Evolutionary conservation across 2,329 filamentous ascomycete species (phyloP).

Genomic region (Verticillium longisporum): DNA sequence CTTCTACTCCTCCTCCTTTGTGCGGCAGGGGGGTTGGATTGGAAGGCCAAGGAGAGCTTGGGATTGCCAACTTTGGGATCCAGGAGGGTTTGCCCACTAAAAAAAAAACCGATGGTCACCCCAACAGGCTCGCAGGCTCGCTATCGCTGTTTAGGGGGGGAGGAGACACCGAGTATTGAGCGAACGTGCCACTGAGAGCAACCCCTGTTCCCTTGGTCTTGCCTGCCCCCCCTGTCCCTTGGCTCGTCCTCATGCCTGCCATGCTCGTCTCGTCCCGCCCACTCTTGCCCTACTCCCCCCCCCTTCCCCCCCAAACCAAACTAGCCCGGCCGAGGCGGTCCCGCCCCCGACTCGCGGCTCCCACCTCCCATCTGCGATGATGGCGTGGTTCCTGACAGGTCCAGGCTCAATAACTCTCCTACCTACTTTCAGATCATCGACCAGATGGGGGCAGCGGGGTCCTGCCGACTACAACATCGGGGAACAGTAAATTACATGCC

Average conservation of each 20-base stretch:
- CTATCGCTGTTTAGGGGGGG: too few species aligned
- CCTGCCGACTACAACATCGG: not conserved
- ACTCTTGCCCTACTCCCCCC: not conserved
- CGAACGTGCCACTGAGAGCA: not conserved
- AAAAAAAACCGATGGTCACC: too few species aligned
- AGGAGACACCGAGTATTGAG: too few species aligned
- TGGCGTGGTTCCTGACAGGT: not conserved
- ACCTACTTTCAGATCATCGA: not conserved
- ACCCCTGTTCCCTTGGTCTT: not conserved
- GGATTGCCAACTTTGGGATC: not conserved
- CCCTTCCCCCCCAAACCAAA: not conserved
- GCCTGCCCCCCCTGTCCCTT: too few species aligned
- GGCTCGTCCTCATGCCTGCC: too few species aligned
- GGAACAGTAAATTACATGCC: not conserved
- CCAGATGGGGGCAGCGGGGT: not conserved
- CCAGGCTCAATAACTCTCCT: not conserved
- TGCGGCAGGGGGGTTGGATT: not conserved
- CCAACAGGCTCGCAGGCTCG: too few species aligned
- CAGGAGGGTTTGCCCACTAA: not conserved
- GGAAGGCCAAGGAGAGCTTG: not conserved
- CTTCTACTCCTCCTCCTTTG: not conserved
- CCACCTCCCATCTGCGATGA: not conserved
- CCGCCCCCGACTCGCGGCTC: not conserved
- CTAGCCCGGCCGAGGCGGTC: not conserved
- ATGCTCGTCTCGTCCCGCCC: too few species aligned